Conservation (phyloP, 1,284 basidiomycete genomes). For the Papiliotrema nemorosa region DNA sequence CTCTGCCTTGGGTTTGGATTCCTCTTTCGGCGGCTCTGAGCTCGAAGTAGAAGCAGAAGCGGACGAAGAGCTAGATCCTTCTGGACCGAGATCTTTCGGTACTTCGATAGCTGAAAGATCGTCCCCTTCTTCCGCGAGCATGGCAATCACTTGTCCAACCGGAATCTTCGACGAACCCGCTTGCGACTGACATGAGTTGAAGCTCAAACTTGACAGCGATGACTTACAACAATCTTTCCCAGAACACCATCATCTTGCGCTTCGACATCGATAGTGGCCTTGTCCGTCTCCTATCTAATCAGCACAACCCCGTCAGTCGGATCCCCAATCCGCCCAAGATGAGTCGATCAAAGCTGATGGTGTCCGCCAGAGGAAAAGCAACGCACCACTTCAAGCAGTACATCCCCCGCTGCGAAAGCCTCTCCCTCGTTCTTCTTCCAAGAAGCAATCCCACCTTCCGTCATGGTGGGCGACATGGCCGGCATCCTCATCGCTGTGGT, state of each 20-base stretch:
- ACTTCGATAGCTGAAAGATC: constrained; percentile 80
- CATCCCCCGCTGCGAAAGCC: constrained; percentile 77
- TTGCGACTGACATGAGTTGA: background rate
- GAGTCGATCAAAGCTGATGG: too few relatives aligned
- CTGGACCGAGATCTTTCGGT: constrained; percentile 57
- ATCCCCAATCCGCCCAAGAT: too few relatives aligned
- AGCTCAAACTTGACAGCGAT: too few relatives aligned
- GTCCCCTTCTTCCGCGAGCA: constrained; percentile 95
- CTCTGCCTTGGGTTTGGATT: constrained; percentile 11
- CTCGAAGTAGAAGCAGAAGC: constrained; percentile 1
- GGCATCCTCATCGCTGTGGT: constrained; percentile 77
- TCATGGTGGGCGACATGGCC: constrained; percentile 99
- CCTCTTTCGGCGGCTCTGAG: constrained; percentile 3
- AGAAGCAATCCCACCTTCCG: constrained; percentile 84
- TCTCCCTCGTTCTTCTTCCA: constrained; percentile 95
- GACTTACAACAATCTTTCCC: constrained; percentile 78
- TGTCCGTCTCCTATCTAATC: constrained; percentile 83
- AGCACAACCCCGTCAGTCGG: background rate
- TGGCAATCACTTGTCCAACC: constrained; percentile 83
- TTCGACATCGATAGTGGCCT: constrained; percentile 99
- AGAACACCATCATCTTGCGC: constrained; percentile 93
- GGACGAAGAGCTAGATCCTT: constrained; percentile 4
- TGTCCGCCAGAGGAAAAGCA: background rate
- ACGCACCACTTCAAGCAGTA: constrained; percentile 88
- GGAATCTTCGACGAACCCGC: constrained; percentile 54